Evolutionary conservation across 2,329 filamentous ascomycete genomes (phyloP), one percentile per base, ranked within the genome.

Genomic region (Paracoccidioides brasiliensis): DNA sequence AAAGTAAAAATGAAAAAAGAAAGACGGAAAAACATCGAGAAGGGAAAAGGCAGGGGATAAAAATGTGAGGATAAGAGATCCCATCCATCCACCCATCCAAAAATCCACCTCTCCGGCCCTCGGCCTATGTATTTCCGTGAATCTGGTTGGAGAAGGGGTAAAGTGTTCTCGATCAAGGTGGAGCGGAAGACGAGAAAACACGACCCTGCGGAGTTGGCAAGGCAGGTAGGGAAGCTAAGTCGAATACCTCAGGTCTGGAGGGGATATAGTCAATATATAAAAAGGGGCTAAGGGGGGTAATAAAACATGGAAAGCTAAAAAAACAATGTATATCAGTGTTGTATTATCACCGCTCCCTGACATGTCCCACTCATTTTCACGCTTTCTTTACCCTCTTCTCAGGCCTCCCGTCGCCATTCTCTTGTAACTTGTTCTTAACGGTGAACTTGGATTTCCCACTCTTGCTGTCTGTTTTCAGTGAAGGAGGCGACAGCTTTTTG

Each of bases 351-450:
- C 22, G 10, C 43, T 3, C 42, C 15, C 32, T 3, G 5, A n/a
- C 12, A 30, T 9, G 28, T 12, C 30, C 32, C 10, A 3, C 12
- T 49, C 32, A 3, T 15, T 14, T 8, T 52, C 49, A 52, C 22
- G 15, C 62, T 52, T 63, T 63, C 56, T 61, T 61, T 14, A 57
- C 30, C 15, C 53, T 28, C 30, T 55, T 58, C 38, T 57, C 61
- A 10, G 57, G 55, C 38, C 55, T 56, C 28, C 54, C 55, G 49
- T 56, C 56, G 7, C 44, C 56, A 33, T 56, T 54, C 12, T 57
- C 53, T 55, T 56, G 56, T 30, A 49, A 53, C 35, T 57, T 43
- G n/a, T n/a, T 44, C 57, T 50, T 48, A 35, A 22, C 41, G 48
- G 45, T 14, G 33, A 33, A 9, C 46, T 52, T 52, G 33, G 38